These are phyloP conservation scores for Oryza punctata DNA, from an alignment of 176 grass and related monocot genomes.

Conservation along the genomic window DNA sequence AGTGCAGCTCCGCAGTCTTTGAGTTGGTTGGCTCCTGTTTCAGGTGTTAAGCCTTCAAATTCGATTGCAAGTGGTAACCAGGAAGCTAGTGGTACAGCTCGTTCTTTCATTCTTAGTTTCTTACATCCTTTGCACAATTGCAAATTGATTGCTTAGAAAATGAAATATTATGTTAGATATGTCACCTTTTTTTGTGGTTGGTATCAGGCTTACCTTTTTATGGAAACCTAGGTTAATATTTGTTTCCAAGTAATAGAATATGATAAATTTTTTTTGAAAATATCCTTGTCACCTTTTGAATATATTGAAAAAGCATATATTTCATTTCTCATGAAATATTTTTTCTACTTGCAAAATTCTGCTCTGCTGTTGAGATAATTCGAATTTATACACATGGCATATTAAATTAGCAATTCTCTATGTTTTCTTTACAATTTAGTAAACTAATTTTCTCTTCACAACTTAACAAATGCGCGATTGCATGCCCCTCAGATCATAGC, in stretches of 20 bases:
- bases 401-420: not conserved
- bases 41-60: slow-evolving; percentile 38
- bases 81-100: slow-evolving; percentile 47
- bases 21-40: slow-evolving; percentile 47
- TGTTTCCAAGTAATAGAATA: not conserved
- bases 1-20: slow-evolving; percentile 74
- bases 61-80: slow-evolving; percentile 33
- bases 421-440: not conserved
- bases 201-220: not conserved
- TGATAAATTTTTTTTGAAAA: not conserved
- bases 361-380: not conserved
- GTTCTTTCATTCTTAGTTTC: slow-evolving; percentile 20
- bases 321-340: slow-evolving; percentile 6
- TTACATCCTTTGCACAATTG: slow-evolving; percentile 1
- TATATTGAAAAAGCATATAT: not conserved
- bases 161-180: slow-evolving; percentile 21
- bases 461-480: not conserved
- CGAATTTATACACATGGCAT: not conserved
- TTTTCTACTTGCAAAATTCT: slow-evolving; percentile 2
- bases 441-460: not conserved
- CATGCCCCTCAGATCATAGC: not conserved
- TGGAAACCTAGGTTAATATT: slow-evolving; percentile 31
- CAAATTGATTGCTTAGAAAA: slow-evolving; percentile 33
- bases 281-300: not conserved
- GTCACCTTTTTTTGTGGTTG: slow-evolving; percentile 14